Percentiles rank a stretch among this genome's conserved stretches.
Conservation (phyloP, 1,284 basidiomycete genomes). For the Moesziomyces globuligerus region DNA sequence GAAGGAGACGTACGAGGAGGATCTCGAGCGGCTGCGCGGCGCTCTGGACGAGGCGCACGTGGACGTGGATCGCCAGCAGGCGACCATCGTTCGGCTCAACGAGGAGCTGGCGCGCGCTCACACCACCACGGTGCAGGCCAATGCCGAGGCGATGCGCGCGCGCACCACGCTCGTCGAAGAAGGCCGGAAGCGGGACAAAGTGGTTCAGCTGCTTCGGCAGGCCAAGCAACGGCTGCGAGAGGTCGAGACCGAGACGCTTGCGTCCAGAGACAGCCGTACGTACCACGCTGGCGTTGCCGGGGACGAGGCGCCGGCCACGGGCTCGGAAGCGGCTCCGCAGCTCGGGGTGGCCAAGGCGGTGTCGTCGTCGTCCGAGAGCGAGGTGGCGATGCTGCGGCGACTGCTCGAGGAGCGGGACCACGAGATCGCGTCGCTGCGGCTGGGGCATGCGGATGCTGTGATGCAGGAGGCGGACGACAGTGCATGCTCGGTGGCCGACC, state of each 20-base stretch:
- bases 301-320: too few species aligned
- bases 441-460: slow-evolving; percentile 34
- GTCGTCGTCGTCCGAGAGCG: slow-evolving; percentile 7
- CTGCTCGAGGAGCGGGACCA: slow-evolving; percentile 29
- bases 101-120: slow-evolving; percentile 48
- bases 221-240: slow-evolving; percentile 35
- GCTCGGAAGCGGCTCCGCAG: too few species aligned
- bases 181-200: slow-evolving; percentile 40
- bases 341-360: too few species aligned
- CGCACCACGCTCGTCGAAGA: slow-evolving; percentile 35
- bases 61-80: slow-evolving; percentile 25
- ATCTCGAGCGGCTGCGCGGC: slow-evolving; percentile 45
- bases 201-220: slow-evolving; percentile 24
- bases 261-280: background rate
- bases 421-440: slow-evolving; percentile 31
- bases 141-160: slow-evolving; percentile 36
- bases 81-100: slow-evolving; percentile 23
- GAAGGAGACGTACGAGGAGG: slow-evolving; percentile 44
- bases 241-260: slow-evolving; percentile 19
- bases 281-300: too few species aligned
- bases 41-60: slow-evolving; percentile 28
- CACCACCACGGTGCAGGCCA: slow-evolving; percentile 27
- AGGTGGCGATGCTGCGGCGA: slow-evolving; percentile 12
- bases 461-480: slow-evolving; percentile 14
- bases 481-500: too few species aligned